Conservation (phyloP, 192 early-diverging fungal species). For the Coemansia sp. region DNA sequence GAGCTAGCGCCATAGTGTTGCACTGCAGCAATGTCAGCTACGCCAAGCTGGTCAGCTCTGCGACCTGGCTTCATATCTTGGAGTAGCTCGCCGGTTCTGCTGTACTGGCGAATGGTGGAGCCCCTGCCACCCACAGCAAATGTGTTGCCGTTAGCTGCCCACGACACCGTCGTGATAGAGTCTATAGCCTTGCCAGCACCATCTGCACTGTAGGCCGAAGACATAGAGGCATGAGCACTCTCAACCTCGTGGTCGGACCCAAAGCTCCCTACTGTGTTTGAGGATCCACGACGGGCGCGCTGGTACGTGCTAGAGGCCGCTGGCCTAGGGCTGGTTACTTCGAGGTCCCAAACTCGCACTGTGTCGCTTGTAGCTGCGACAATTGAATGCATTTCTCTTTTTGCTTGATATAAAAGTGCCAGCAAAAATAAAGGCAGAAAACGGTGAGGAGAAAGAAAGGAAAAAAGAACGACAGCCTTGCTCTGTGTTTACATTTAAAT, state of each 20-base stretch:
- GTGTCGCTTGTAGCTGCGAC: constrained; percentile 44
- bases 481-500: background rate
- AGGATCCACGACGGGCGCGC: constrained; percentile 8
- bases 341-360: constrained; percentile 42
- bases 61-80: constrained; percentile 27
- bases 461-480: background rate
- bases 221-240: background rate
- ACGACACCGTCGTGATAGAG: constrained; percentile 24
- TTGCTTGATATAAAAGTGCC: background rate
- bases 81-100: constrained; percentile 19
- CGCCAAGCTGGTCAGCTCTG: background rate
- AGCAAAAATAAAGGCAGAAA: background rate
- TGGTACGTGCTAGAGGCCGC: background rate
- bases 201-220: background rate
- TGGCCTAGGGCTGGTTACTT: background rate
- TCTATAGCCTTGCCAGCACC: constrained; percentile 5
- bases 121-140: constrained; percentile 36
- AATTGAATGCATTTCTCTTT: constrained; percentile 12
- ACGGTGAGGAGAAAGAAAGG: background rate
- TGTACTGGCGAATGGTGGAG: constrained; percentile 28
- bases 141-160: constrained; percentile 33
- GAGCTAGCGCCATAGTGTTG: constrained; percentile 33
- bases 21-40: constrained; percentile 23
- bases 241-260: background rate
- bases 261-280: background rate